Base-by-base conservation (phyloP, 495 filamentous ascomycete genomes). In the Neurospora tetrasperma region DNA sequence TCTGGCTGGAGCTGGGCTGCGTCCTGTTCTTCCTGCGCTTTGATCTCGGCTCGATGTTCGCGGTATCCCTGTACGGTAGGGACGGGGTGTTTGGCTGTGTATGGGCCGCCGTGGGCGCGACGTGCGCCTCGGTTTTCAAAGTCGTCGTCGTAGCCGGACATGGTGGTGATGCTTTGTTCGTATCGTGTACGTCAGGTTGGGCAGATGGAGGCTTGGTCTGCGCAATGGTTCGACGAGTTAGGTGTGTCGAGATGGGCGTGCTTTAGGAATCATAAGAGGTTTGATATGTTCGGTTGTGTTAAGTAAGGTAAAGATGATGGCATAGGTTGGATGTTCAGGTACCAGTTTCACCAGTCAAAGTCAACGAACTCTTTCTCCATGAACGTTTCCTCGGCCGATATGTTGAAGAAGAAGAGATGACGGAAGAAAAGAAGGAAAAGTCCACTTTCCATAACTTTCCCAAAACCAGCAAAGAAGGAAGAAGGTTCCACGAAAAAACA, bases 1-100 rank as follows among this genome's bases (percentile, higher is more conserved):
- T 84, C 76, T 23, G 82, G 79, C 16, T 83, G 83, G 39, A 79
- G 79, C 23, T 82, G 71, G 66, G 75, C 42, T n/a, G 81, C 73
- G n/a, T 75, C 81, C 27, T 31, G 54, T 35, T 27, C 54, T 35
- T 62, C 54, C 14, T 62, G 23, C 14, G 35, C 54, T 71, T 84
- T 79, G 23, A 87, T 81, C 72, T 88, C 79, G 54, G 83, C 80
- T 69, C 86, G 85, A 70, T 87, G 85, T 70, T 89, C 83, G n/a
- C 84, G 83, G 76, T 91, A 92, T 5, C 82, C 80, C 76, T 88
- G 84, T n/a, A 91, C 80, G 20, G 89, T 91, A 18, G 90, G 90
- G 38, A 92, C 85, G 0, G 86, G 86, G 74, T 91, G 88, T 70
- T 84, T 84, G 5, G 82, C 79, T 12, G 81, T 86, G 77, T 90